Evolutionary conservation across 192 early-diverging fungal genomes (phyloP), one percentile per base, ranked within the genome.

Genomic region (Piromyces sp.): DNA sequence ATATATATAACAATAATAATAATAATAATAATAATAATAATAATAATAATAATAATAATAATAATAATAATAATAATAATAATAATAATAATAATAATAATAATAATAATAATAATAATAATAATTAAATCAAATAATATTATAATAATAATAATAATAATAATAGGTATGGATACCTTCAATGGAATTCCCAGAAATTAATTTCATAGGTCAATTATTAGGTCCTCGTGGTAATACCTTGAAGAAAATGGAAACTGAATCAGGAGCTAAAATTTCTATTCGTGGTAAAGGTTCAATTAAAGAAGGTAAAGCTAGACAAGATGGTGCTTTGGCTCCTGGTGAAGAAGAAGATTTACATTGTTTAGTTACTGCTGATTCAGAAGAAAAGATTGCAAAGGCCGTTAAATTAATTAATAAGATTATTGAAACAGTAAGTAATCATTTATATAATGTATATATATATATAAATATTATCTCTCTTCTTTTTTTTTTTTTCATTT

Each of bases 151-250:
- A 36, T 7, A 36, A 7, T 7, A 36, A 36, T 36, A 36, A 38
- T 68, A 40, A 26, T 68, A 68, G 51, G 51, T 68, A n/a, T 68
- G 51, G 51, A 68, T 68, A n/a, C 97, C 97, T 30, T 94, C 92
- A 78, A 94, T 92, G 83, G 97, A 99, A 40, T 95, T 94, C 84
- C 97, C 97, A 9, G 95, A 97, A 30, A 95, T 99, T 36, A 98
- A 98, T 85, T 99, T 99, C 86, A 98, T 99, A 85, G 97, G 97
- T 33, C 89, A 96, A 37, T 88, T 99, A 81, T 95, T 98, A 83
- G 97, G 96, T 22, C 97, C 97, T 29, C 96, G 97, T 80, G 97
- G 97, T 80, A 95, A 96, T 80, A 98, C 97, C 12, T 87, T 99
- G 36, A 98, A 98, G 83, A 95, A 95, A 83, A 96, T 99, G 89